Evolutionary conservation across 1,284 basidiomycete genomes (phyloP).

Genomic region (Boletus semigastroideus): DNA sequence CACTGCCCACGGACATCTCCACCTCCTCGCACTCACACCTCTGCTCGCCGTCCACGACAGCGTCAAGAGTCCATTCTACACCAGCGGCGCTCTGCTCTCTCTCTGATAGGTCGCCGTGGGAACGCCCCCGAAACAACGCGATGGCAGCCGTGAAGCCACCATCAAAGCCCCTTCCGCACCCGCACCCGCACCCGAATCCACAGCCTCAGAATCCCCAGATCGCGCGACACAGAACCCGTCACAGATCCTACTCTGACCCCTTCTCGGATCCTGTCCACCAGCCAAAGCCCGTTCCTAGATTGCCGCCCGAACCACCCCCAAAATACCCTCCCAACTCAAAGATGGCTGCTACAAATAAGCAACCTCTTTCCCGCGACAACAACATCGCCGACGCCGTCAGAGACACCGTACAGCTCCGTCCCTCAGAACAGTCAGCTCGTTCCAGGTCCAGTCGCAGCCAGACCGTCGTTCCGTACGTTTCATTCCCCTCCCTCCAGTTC

Average conservation of each 20-base stretch:
- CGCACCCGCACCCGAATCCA: not conserved
- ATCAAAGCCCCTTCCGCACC: constrained; percentile 19
- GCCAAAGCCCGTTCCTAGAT: constrained; percentile 38
- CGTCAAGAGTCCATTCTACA: not conserved
- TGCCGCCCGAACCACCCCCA: constrained; percentile 42
- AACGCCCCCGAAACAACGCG: constrained; percentile 12
- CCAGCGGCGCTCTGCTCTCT: not conserved
- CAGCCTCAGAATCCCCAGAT: constrained; percentile 29
- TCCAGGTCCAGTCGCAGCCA: constrained; percentile 46
- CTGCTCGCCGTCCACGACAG: constrained; percentile 11
- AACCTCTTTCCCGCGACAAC: constrained; percentile 31
- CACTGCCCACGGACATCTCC: constrained; percentile 5
- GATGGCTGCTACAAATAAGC: constrained; percentile 31
- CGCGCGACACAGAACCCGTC: constrained; percentile 39
- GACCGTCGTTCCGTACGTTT: constrained; percentile 42
- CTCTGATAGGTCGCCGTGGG: constrained; percentile 20
- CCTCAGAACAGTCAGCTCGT: constrained; percentile 39
- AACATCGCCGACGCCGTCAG: constrained; percentile 60
- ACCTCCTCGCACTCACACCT: constrained; percentile 2
- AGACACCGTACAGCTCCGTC: constrained; percentile 55
- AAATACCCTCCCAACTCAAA: constrained; percentile 31
- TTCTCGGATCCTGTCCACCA: constrained; percentile 49
- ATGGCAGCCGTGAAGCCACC: constrained; percentile 32
- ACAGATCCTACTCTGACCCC: constrained; percentile 58
- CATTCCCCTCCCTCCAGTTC: constrained; percentile 1